These are phyloP conservation scores for Sarcomyxa edulis DNA, from an alignment of 768 basidiomycete species.

Conservation along the genomic window DNA sequence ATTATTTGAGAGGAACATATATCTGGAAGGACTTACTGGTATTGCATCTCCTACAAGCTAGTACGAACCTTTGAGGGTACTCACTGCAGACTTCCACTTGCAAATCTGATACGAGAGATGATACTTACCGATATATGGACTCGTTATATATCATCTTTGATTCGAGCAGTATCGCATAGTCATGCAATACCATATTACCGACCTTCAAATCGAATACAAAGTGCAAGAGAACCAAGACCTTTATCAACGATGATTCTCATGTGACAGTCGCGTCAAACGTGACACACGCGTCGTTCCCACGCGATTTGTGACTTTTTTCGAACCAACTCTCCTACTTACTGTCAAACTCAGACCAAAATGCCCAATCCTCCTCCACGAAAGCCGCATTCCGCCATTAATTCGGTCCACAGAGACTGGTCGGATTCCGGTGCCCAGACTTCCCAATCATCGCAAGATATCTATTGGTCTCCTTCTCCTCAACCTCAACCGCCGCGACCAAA, in stretches of 20 bases:
- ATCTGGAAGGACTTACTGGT: too few species aligned
- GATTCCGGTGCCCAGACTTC: slow-evolving; percentile 19
- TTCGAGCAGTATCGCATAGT: too few species aligned
- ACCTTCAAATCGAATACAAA: background rate
- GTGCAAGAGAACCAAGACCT: background rate
- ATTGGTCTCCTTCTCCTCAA: slow-evolving; percentile 35
- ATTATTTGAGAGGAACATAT: too few species aligned
- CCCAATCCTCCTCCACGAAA: slow-evolving; percentile 22
- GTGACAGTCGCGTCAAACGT: too few species aligned
- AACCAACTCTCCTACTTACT: background rate
- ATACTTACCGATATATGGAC: too few species aligned
- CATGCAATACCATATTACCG: background rate
- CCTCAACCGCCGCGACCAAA: slow-evolving; percentile 13
- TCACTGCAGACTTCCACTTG: too few species aligned
- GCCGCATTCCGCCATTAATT: slow-evolving; percentile 55
- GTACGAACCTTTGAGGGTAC: too few species aligned
- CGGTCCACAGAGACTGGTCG: slow-evolving; percentile 62
- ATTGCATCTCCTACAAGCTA: too few species aligned
- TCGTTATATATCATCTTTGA: too few species aligned
- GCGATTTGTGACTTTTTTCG: background rate
- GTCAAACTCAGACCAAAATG: background rate
- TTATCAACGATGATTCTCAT: background rate
- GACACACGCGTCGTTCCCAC: too few species aligned
- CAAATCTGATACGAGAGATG: too few species aligned
- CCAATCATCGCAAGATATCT: slow-evolving; percentile 30